Percentiles rank a stretch among this genome's conserved stretches.
These are phyloP conservation scores for Cruciata laevipes DNA, from an alignment of 257 asterid genomes.

Conservation along the genomic window DNA sequence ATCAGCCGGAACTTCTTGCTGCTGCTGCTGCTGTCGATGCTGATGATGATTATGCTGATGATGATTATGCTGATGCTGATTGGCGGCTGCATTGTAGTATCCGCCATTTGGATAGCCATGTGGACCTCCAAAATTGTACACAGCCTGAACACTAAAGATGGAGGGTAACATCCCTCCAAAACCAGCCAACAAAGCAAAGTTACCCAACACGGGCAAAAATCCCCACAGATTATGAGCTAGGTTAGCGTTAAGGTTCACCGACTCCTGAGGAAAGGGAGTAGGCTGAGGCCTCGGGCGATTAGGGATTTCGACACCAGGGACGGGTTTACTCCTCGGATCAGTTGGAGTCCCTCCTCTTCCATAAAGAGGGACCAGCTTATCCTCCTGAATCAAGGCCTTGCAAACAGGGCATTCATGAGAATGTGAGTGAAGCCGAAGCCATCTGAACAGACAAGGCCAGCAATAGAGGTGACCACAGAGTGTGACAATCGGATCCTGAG, in stretches of 20 bases:
- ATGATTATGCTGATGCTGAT: slow-evolving; percentile 5
- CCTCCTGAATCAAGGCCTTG: slow-evolving; percentile 58
- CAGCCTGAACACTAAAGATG: slow-evolving; percentile 36
- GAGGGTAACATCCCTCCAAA: slow-evolving; percentile 53
- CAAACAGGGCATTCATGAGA: slow-evolving; percentile 68
- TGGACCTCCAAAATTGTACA: slow-evolving; percentile 27
- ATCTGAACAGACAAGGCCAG: slow-evolving; percentile 67
- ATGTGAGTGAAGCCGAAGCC: slow-evolving; percentile 45
- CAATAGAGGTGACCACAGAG: slow-evolving; percentile 77
- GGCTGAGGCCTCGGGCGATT: slow-evolving; percentile 58
- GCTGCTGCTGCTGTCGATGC: background rate
- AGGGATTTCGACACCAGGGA: slow-evolving; percentile 65
- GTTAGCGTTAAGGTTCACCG: slow-evolving; percentile 27
- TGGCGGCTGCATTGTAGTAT: slow-evolving; percentile 15
- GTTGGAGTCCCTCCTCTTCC: slow-evolving; percentile 57
- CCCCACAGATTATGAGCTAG: slow-evolving; percentile 41
- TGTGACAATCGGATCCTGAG: slow-evolving; percentile 60
- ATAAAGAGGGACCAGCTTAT: slow-evolving; percentile 55
- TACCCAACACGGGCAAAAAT: slow-evolving; percentile 42
- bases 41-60: background rate
- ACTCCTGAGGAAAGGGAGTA: slow-evolving; percentile 28
- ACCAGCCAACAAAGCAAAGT: slow-evolving; percentile 50
- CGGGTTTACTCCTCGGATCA: slow-evolving; percentile 60
- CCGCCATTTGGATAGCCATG: slow-evolving; percentile 31
- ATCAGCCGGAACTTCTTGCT: slow-evolving; percentile 11